phyloP scores from a whole-genome alignment of 192 early-diverging fungal species.

The Thamnidium elegans region DNA sequence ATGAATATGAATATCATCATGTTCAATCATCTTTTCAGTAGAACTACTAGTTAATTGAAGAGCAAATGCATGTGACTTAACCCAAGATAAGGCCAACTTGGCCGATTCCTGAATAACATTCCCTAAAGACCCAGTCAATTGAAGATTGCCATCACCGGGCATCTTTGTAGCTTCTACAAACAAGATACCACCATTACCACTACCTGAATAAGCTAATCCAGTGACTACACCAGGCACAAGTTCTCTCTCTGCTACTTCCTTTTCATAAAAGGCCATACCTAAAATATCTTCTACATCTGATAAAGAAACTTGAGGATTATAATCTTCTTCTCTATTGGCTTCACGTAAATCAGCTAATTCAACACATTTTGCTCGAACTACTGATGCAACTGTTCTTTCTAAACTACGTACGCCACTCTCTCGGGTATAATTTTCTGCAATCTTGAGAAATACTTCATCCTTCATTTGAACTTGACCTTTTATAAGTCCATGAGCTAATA shows the following conservation, averaged over 20 bases:
- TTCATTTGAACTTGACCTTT: slow-evolving; percentile 47
- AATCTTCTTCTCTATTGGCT: slow-evolving; percentile 24
- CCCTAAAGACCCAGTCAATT: slow-evolving; percentile 68
- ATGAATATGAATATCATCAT: slow-evolving; percentile 78
- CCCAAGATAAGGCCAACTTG: slow-evolving; percentile 70
- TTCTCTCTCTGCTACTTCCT: slow-evolving; percentile 54
- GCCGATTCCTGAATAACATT: slow-evolving; percentile 87
- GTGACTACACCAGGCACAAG: slow-evolving; percentile 70
- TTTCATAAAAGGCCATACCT: slow-evolving; percentile 62
- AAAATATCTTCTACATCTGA: slow-evolving; percentile 63
- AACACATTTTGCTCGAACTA: slow-evolving; percentile 70
- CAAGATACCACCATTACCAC: slow-evolving; percentile 71
- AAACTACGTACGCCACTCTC: slow-evolving; percentile 80
- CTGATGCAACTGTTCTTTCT: slow-evolving; percentile 66
- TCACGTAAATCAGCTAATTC: slow-evolving; percentile 64
- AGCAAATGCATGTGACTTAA: slow-evolving; percentile 59
- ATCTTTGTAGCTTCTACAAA: slow-evolving; percentile 79
- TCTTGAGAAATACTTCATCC: slow-evolving; percentile 56
- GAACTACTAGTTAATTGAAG: slow-evolving; percentile 47
- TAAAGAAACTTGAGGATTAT: slow-evolving; percentile 44
- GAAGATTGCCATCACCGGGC: slow-evolving; percentile 65
- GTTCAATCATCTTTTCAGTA: slow-evolving; percentile 40
- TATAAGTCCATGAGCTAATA: slow-evolving; percentile 58
- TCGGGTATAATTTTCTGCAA: slow-evolving; percentile 73
- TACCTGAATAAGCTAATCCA: slow-evolving; percentile 77